Base-by-base conservation (phyloP, 495 filamentous ascomycete genomes). In the Talaromyces proteolyticus region DNA sequence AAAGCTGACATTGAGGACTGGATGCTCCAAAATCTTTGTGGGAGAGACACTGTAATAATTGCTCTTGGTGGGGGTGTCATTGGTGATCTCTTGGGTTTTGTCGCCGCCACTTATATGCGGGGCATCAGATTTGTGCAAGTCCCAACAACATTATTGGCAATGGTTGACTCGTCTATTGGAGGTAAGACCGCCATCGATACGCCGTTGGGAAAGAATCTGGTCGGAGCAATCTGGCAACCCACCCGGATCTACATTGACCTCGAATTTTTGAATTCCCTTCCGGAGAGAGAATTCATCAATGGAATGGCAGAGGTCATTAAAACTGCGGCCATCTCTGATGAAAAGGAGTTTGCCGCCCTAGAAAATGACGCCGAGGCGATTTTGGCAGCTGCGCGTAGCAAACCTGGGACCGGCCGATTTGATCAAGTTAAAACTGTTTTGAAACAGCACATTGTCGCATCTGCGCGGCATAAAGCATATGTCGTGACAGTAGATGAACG, bases 241-340 rank as follows among this genome's bases (percentile, higher is more conserved):
- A 79, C 85, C 57, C 82, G 88, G 52, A 89, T 96, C 56, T 98
- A 93, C 61, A 91, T 98, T 53, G 93, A 98, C 69, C 77, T 96
- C 41, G 80, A 84, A 43, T 97, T 98, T 63, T 76, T 98, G 57
- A 89, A 93, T 62, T 95, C 88, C 6, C 75, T 98, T 22, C 92
- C 92, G 3, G 85, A 86, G 42, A 77, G 93, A 50, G 92, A 98
- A 67, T 92, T 98, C 66, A 90, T 97, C 66, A 98, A 98, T 67
- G 93, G 93, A 47, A 96, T 98, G 90, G 93, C 91, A 44, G 93
- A 98, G 71, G 91, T 98, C 49, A 82, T 97, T 62, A 97, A 97
- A 81, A 98, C 93, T 17, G 93, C 93, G 5, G 93, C 92, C 48
- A 97, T 97, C 54, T 97, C 91, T 78, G 79, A 95, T 57, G 88